Conservation (phyloP, 306 rosid species). For the Boehmeria nivea region DNA sequence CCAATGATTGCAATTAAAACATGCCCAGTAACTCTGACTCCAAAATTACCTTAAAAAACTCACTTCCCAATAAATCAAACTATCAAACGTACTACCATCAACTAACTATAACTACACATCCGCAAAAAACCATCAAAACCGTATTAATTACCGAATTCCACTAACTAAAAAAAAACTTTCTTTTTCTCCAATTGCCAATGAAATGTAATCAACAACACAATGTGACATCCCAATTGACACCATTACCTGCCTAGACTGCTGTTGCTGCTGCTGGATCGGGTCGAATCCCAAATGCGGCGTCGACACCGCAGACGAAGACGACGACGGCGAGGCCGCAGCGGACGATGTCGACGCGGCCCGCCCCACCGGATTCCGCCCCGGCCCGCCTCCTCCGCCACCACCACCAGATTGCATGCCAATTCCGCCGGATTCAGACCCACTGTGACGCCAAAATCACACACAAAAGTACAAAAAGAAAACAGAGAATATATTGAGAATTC, state of each 20-base stretch:
- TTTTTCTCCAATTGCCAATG: conserved; percentile 15
- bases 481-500: background rate
- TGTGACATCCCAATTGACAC: conserved; percentile 17
- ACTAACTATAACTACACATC: conserved; percentile 16
- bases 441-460: conserved; percentile 33
- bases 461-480: conserved; percentile 13
- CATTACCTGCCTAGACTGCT: conserved; percentile 77
- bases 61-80: conserved; percentile 13
- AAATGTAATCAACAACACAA: conserved; percentile 16
- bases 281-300: conserved; percentile 75
- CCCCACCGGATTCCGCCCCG: conserved; percentile 78
- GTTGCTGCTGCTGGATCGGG: conserved; percentile 69
- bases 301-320: conserved; percentile 83
- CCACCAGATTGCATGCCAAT: conserved; percentile 82
- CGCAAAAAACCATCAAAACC: conserved; percentile 5
- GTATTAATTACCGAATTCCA: conserved; percentile 28
- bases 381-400: no score
- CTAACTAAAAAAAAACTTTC: conserved; percentile 10
- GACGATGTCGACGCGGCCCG: conserved; percentile 70
- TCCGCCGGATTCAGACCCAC: conserved; percentile 31
- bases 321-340: conserved; percentile 77
- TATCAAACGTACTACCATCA: conserved; percentile 6
- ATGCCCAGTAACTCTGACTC: conserved; percentile 30
- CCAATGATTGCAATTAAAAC: conserved; percentile 32
- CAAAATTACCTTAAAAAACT: conserved; percentile 18